Evolutionary conservation across 2,329 filamentous ascomycete genomes (phyloP), one percentile per base, ranked within the genome.

Genomic region (Cladosporium sp.): DNA sequence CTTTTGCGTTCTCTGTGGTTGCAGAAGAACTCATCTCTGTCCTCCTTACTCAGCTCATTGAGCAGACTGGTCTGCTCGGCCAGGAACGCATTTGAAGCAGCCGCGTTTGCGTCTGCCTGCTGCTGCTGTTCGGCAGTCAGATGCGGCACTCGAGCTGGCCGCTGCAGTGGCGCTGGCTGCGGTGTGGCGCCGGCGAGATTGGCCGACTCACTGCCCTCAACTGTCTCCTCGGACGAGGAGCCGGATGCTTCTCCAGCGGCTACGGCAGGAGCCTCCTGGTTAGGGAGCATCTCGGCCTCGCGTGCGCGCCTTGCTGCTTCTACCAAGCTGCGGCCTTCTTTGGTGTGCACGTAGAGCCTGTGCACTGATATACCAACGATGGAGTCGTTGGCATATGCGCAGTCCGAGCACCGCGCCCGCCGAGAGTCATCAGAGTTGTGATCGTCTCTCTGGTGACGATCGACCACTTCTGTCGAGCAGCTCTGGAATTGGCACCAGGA

Each of bases 341-440:
- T 17, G 7, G 25, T 35, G 28, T 45, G 51, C 25, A n/a, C 13
- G 8, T 54, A 39, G 5, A 54, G 24, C 3, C 13, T 24, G 12
- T 54, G 51, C 19, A 45, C 19, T 2, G 51, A 54, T 7, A 44
- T 39, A n/a, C 24, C 51, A 7, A 34, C 24, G 25, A 35, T 24
- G n/a, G 51, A 54, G 19, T 45, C 51, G 39, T 54, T 54, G 37
- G 4, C n/a, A 12, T 45, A 54, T 25, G n/a, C 28, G 28, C 51
- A 44, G 3, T 34, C 2, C 2, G 25, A 17, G 10, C 51, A 54
- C 28, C 35, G 25, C n/a, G 51, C 25, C 13, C 32, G 17, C 6
- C 35, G 39, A 3, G 39, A 44, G 3, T 25, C 25, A 28, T 44
- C 28, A 3, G 5, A 5, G 1, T 7, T 7, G 15, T 54, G 51